Conservation (phyloP, 2,329 filamentous ascomycete species). For the Penicillium brevicompactum region DNA sequence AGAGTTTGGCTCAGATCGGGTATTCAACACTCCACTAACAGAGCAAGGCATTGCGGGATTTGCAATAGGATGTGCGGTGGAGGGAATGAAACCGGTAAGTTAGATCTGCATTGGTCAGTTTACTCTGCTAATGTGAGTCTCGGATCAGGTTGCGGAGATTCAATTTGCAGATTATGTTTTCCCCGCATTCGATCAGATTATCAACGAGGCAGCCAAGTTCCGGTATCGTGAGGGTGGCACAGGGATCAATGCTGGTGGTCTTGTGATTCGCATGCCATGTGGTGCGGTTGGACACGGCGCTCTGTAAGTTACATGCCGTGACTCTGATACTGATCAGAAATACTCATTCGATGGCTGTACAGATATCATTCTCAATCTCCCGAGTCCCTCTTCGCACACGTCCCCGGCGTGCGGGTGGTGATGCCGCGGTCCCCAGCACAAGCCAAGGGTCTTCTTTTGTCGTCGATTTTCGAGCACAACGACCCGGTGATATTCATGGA, state of each 20-base stretch:
- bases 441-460: constrained; percentile 81
- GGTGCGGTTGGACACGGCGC: constrained; percentile 88
- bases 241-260: constrained; percentile 70
- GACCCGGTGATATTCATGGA: constrained; percentile 94
- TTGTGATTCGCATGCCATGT: constrained; percentile 88
- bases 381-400: constrained; percentile 83
- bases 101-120: neutral
- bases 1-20: constrained; percentile 81
- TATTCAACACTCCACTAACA: constrained; percentile 94
- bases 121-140: neutral
- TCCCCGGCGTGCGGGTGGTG: constrained; percentile 82
- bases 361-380: constrained; percentile 85
- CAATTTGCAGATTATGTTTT: constrained; percentile 96
- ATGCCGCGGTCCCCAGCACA: constrained; percentile 84
- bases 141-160: constrained; percentile 68
- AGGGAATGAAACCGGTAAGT: constrained; percentile 81
- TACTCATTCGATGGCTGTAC: neutral
- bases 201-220: constrained; percentile 90
- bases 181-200: constrained; percentile 89
- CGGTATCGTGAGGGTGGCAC: constrained; percentile 71
- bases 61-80: constrained; percentile 83
- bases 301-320: constrained; percentile 49
- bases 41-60: constrained; percentile 96
- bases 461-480: constrained; percentile 72
- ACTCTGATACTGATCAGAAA: neutral